phyloP scores from a whole-genome alignment of 2,329 filamentous ascomycete genomes.

The Periconia sp. region DNA sequence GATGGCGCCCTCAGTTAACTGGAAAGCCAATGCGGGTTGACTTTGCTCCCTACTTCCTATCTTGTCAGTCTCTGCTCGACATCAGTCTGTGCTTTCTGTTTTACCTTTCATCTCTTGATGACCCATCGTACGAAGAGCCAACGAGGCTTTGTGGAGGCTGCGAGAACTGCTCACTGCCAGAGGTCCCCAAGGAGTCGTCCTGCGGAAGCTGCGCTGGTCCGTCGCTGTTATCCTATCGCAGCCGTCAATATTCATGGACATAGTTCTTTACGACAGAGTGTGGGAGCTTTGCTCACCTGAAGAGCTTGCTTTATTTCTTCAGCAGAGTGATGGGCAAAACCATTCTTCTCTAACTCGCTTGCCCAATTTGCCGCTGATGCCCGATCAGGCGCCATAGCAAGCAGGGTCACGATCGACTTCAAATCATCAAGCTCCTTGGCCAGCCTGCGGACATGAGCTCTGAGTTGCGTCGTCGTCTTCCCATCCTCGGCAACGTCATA shows the following conservation, averaged over 20 bases:
- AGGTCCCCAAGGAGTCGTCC: conserved; percentile 33
- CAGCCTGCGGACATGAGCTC: conserved; percentile 44
- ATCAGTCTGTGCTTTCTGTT: no score
- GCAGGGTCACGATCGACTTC: conserved; percentile 43
- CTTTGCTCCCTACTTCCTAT: conserved; percentile 38
- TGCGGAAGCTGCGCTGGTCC: conserved; percentile 26
- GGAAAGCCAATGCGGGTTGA: conserved; percentile 34
- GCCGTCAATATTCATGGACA: no score
- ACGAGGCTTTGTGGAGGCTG: conserved; percentile 28
- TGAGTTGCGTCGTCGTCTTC: conserved; percentile 45
- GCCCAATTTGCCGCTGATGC: conserved; percentile 44
- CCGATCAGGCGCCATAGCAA: conserved; percentile 42
- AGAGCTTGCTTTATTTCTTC: conserved; percentile 46
- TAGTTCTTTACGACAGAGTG: not conserved
- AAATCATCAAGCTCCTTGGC: conserved; percentile 48
- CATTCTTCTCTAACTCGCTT: conserved; percentile 44
- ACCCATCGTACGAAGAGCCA: conserved; percentile 40
- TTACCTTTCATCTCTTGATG: conserved; percentile 42
- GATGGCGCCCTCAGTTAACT: conserved; percentile 23
- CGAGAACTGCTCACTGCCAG: conserved; percentile 32
- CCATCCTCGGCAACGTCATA: conserved; percentile 49
- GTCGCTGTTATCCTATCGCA: conserved; percentile 29
- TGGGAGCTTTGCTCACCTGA: conserved; percentile 25
- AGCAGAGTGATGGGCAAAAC: conserved; percentile 44
- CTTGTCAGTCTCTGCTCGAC: conserved; percentile 27